Evolutionary conservation across 2,329 filamentous ascomycete genomes (phyloP).

Genomic region (Beauveria sp.): DNA sequence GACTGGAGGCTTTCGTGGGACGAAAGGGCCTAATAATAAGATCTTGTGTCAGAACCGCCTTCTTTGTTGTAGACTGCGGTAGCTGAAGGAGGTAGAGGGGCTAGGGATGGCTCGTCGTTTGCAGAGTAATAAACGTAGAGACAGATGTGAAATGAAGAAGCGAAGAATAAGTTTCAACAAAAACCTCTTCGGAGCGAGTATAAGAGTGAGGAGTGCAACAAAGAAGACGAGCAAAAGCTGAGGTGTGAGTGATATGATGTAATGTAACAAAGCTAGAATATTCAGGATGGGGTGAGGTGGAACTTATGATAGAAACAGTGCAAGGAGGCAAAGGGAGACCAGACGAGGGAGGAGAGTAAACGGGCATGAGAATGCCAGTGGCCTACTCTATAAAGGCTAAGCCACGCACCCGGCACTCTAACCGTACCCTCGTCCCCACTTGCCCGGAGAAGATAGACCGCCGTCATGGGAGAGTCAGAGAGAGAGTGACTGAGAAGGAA

Average conservation of each 20-base stretch:
- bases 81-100: not conserved
- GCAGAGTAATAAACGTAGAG: slow-evolving; percentile 31
- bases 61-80: too few relatives aligned
- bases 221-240: slow-evolving; percentile 35
- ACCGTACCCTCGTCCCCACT: too few relatives aligned
- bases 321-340: not conserved
- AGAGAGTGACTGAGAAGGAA: too few relatives aligned
- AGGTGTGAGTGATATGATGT: slow-evolving; percentile 8
- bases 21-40: too few relatives aligned
- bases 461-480: too few relatives aligned
- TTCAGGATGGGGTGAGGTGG: slow-evolving; percentile 7
- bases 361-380: too few relatives aligned
- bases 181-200: slow-evolving; percentile 52
- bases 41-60: too few relatives aligned
- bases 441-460: too few relatives aligned
- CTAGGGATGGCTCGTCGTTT: slow-evolving; percentile 11
- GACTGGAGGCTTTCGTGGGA: too few relatives aligned
- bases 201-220: slow-evolving; percentile 25
- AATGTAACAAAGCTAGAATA: slow-evolving; percentile 14
- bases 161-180: slow-evolving; percentile 69
- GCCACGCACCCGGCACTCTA: too few relatives aligned
- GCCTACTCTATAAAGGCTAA: too few relatives aligned
- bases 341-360: too few relatives aligned
- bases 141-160: slow-evolving; percentile 47
- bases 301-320: slow-evolving; percentile 8